A percentile compares a stretch with the other conserved stretches of the same genome.
Conservation (phyloP, 2,329 filamentous ascomycete genomes). For the Ascochyta lentis region DNA sequence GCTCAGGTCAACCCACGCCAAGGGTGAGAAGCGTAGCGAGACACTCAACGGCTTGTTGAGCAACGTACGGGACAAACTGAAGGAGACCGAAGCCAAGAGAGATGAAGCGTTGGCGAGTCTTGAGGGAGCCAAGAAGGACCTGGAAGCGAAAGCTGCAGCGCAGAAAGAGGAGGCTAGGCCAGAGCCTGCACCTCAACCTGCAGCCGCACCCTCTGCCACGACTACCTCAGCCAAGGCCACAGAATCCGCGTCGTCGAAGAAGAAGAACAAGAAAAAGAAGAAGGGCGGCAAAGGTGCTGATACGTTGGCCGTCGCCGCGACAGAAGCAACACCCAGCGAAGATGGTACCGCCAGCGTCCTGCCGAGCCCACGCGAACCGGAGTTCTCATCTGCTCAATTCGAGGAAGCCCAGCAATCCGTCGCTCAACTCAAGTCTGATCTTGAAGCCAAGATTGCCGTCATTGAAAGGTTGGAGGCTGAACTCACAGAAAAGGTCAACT, state of each 20-base stretch:
- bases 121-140: conserved; percentile 39
- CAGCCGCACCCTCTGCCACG: conserved; percentile 22
- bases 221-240: conserved; percentile 25
- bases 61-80: conserved; percentile 61
- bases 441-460: conserved; percentile 43
- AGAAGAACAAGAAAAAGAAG: conserved; percentile 82
- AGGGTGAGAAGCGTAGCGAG: conserved; percentile 60
- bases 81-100: conserved; percentile 60
- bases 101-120: conserved; percentile 54
- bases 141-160: conserved; percentile 25
- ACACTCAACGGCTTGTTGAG: conserved; percentile 63
- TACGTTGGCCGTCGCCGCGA: conserved; percentile 26
- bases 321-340: conserved; percentile 49
- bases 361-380: conserved; percentile 41
- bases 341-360: conserved; percentile 45
- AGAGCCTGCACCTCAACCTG: conserved; percentile 21
- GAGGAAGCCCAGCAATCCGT: conserved; percentile 41
- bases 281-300: conserved; percentile 65
- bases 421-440: conserved; percentile 41
- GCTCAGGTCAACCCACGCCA: conserved; percentile 39
- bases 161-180: conserved; percentile 23
- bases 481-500: conserved; percentile 65
- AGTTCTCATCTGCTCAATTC: conserved; percentile 52
- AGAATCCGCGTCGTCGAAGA: conserved; percentile 63
- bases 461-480: conserved; percentile 44